These are phyloP conservation scores for Brettanomyces sp. DNA, from an alignment of 805 yeast genomes.

Conservation along the genomic window DNA sequence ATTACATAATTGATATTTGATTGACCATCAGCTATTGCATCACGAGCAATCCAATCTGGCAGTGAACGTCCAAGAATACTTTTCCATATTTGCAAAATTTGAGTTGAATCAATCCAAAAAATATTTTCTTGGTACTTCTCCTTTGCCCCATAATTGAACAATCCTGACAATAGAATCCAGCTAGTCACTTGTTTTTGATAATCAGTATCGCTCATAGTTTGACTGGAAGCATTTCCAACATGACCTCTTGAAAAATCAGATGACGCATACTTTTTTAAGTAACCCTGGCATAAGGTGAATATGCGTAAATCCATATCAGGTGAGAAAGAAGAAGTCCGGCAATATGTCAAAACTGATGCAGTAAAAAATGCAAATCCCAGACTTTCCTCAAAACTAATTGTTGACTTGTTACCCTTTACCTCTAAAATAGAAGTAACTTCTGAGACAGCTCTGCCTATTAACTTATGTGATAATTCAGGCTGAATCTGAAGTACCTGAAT, in stretches of 20 bases:
- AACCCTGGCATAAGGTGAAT: slow-evolving; percentile 20
- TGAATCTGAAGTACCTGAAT: slow-evolving; percentile 25
- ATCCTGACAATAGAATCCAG: slow-evolving; percentile 58
- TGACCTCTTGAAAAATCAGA: slow-evolving; percentile 25
- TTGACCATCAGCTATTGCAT: slow-evolving; percentile 20
- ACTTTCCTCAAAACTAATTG: slow-evolving; percentile 17
- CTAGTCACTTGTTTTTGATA: slow-evolving; percentile 35
- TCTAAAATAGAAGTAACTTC: not conserved
- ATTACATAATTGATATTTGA: slow-evolving; percentile 23
- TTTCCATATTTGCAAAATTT: slow-evolving; percentile 57
- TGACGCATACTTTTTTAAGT: slow-evolving; percentile 26
- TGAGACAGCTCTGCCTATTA: slow-evolving; percentile 25
- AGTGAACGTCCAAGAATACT: slow-evolving; percentile 43
- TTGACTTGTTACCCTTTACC: slow-evolving; percentile 24
- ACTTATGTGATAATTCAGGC: slow-evolving; percentile 26
- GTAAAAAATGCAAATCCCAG: slow-evolving; percentile 25
- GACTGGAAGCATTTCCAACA: slow-evolving; percentile 20
- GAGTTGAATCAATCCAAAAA: slow-evolving; percentile 46
- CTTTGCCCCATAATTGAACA: slow-evolving; percentile 40
- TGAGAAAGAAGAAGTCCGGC: slow-evolving; percentile 21
- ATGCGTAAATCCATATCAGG: slow-evolving; percentile 24
- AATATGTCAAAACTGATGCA: slow-evolving; percentile 21
- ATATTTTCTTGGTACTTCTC: slow-evolving; percentile 28
- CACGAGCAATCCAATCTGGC: slow-evolving; percentile 29
- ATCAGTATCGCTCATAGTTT: slow-evolving; percentile 19